A percentile compares a stretch with the other conserved stretches of the same genome.
Evolutionary conservation across 306 rosid genomes (phyloP).

Genomic region (Mimosa pudica): DNA sequence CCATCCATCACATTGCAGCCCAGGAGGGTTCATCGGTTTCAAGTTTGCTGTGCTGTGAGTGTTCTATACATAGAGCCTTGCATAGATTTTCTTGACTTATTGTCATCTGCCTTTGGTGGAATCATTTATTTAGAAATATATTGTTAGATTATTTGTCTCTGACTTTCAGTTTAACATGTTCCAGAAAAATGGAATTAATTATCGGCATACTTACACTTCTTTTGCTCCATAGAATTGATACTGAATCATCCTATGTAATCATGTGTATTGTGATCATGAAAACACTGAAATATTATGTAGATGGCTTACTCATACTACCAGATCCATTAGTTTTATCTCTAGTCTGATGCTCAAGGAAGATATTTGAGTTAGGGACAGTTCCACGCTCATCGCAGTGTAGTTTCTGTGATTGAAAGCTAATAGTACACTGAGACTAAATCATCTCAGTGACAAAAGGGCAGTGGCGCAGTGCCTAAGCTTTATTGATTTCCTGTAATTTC

Average conservation of each 20-base stretch:
- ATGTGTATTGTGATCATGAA: background rate
- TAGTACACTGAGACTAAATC: background rate
- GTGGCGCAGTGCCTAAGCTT: background rate
- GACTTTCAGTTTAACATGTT: background rate
- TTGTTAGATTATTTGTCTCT: background rate
- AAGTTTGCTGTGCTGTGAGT: constrained; percentile 68
- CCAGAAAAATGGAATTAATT: background rate
- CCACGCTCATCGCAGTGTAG: background rate
- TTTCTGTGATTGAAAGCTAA: constrained; percentile 28
- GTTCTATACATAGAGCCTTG: constrained; percentile 6
- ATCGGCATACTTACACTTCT: background rate
- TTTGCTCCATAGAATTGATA: background rate
- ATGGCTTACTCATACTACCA: background rate
- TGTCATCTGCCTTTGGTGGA: background rate
- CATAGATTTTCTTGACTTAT: background rate
- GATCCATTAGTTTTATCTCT: constrained; percentile 6
- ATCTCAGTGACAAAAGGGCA: background rate
- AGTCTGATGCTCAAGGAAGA: background rate
- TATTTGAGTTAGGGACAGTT: constrained; percentile 16
- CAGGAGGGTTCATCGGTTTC: constrained; percentile 46
- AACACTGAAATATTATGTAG: background rate
- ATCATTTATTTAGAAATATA: background rate
- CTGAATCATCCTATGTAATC: background rate
- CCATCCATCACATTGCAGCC: constrained; percentile 53
- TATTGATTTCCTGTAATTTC: background rate